Evolutionary conservation across 2,329 filamentous ascomycete species (phyloP).

Genomic region (Thelonectria discophora): DNA sequence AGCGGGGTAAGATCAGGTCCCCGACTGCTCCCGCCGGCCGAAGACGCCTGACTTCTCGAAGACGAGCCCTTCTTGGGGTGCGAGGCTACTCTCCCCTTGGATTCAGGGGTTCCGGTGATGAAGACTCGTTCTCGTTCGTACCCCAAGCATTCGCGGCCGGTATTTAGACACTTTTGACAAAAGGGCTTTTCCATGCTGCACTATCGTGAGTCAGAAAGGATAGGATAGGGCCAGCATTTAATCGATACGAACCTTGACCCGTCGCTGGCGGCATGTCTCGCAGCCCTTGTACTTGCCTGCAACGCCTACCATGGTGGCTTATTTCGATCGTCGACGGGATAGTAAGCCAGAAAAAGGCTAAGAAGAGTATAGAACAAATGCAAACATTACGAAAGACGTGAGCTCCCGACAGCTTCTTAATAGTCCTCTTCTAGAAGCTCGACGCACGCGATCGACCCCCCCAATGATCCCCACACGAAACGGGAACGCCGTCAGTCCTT

Average conservation of each 20-base stretch:
- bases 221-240: not conserved
- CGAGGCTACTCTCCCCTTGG: constrained; percentile 64
- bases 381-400: constrained; percentile 23
- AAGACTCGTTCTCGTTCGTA: constrained; percentile 72
- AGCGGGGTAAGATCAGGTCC: constrained; percentile 46
- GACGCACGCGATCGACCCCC: constrained; percentile 32
- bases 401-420: constrained; percentile 34
- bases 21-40: constrained; percentile 32
- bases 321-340: not conserved
- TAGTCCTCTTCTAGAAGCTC: constrained; percentile 27
- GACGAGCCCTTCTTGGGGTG: constrained; percentile 57
- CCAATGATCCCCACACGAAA: constrained; percentile 38
- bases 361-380: constrained; percentile 1
- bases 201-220: constrained; percentile 45
- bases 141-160: constrained; percentile 66
- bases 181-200: constrained; percentile 69
- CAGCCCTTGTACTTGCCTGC: constrained; percentile 72
- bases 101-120: constrained; percentile 66
- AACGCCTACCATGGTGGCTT: constrained; percentile 65
- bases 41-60: constrained; percentile 46
- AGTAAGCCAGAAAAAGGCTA: not conserved
- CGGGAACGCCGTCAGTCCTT: constrained; percentile 28
- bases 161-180: constrained; percentile 68
- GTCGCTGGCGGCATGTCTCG: constrained; percentile 66
- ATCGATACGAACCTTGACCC: constrained; percentile 62